phyloP scores from a whole-genome alignment of 257 asterid genomes.

The Capsicum pubescens region DNA sequence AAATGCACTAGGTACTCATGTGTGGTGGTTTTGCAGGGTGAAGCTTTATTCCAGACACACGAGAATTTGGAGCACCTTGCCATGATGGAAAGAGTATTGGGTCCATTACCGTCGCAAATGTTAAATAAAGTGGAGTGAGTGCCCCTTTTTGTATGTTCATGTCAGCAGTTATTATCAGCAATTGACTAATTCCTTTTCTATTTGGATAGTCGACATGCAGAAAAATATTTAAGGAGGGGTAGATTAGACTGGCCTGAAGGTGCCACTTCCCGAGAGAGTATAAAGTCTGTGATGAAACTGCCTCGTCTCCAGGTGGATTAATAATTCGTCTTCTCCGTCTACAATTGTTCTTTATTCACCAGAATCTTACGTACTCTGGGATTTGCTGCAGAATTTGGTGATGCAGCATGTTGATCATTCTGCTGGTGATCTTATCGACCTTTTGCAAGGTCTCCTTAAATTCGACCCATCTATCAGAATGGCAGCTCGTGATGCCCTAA shows the following conservation, averaged over 20 bases:
- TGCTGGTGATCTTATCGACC: constrained; percentile 58
- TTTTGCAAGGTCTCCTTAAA: constrained; percentile 54
- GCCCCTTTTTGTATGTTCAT: constrained; percentile 14
- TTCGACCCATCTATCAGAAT: constrained; percentile 50
- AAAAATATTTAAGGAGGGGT: constrained; percentile 56
- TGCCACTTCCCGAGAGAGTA: constrained; percentile 58
- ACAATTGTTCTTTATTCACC: neutral
- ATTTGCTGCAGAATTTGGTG: constrained; percentile 49
- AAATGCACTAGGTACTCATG: constrained; percentile 5
- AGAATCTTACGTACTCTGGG: neutral
- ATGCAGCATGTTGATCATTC: constrained; percentile 63
- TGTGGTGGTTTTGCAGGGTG: constrained; percentile 47
- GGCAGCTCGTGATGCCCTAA: constrained; percentile 52
- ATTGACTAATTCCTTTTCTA: neutral
- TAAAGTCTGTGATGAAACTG: constrained; percentile 50
- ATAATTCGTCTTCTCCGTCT: neutral
- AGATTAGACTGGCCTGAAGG: constrained; percentile 65
- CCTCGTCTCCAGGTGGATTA: constrained; percentile 56
- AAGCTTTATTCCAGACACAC: constrained; percentile 62
- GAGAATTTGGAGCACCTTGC: constrained; percentile 62
- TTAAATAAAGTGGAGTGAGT: constrained; percentile 58
- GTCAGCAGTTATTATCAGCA: neutral
- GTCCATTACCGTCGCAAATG: constrained; percentile 53
- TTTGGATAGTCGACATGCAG: constrained; percentile 53
- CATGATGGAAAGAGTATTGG: constrained; percentile 63